Evolutionary conservation across 768 basidiomycete genomes (phyloP).

Genomic region (Lactarius sp.): DNA sequence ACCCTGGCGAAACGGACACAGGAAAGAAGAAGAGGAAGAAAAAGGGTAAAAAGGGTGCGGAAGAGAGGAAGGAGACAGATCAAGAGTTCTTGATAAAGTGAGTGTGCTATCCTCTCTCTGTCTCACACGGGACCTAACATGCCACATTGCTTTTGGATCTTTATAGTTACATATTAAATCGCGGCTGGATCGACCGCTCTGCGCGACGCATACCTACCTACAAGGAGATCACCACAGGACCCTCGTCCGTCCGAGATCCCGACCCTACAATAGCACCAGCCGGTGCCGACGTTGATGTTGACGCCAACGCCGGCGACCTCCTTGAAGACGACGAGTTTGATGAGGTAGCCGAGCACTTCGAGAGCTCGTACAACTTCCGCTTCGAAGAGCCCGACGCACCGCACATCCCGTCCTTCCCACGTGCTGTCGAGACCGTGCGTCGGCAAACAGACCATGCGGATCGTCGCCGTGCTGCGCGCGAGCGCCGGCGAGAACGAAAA

Average conservation of each 20-base stretch:
- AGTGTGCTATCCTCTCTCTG: slow-evolving; percentile 30
- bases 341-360: slow-evolving; percentile 86
- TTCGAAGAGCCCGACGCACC: slow-evolving; percentile 87
- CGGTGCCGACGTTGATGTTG: slow-evolving; percentile 22
- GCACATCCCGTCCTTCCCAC: slow-evolving; percentile 69
- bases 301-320: slow-evolving; percentile 29
- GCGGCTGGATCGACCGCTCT: slow-evolving; percentile 91
- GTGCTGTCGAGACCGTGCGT: slow-evolving; percentile 59
- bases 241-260: slow-evolving; percentile 26
- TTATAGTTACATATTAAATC: slow-evolving; percentile 88
- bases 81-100: slow-evolving; percentile 91
- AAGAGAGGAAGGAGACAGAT: slow-evolving; percentile 56
- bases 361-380: slow-evolving; percentile 95
- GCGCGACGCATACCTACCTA: slow-evolving; percentile 78
- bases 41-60: slow-evolving; percentile 27
- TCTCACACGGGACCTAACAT: neutral
- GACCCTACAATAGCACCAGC: slow-evolving; percentile 20
- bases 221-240: slow-evolving; percentile 60
- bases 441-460: slow-evolving; percentile 57
- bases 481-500: slow-evolving; percentile 70
- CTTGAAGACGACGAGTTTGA: slow-evolving; percentile 72
- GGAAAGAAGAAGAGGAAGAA: slow-evolving; percentile 33
- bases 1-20: slow-evolving; percentile 30
- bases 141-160: neutral
- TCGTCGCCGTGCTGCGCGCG: slow-evolving; percentile 74